These are phyloP conservation scores for Kernera saxatilis DNA, from an alignment of 345 rosid genomes.

Conservation along the genomic window DNA sequence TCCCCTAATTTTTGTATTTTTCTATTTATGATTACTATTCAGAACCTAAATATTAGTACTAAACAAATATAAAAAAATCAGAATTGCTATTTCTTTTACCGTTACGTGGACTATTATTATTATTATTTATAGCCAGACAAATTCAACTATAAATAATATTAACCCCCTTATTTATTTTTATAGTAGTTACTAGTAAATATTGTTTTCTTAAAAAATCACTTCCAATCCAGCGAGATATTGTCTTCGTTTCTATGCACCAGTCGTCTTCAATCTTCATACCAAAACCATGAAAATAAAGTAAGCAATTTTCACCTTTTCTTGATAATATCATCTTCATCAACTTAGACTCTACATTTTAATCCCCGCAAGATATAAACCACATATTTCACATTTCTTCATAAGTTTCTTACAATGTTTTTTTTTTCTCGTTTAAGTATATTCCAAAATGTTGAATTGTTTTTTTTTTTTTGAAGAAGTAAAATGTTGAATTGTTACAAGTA, in stretches of 20 bases:
- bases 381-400: too few relatives aligned
- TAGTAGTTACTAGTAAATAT: not conserved
- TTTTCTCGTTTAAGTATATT: too few relatives aligned
- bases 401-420: too few relatives aligned
- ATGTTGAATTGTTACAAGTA: too few relatives aligned
- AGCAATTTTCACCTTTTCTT: not conserved
- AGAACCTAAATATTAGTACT: not conserved
- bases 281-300: conserved; percentile 11
- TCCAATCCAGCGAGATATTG: not conserved
- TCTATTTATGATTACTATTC: not conserved
- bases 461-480: too few relatives aligned
- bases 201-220: not conserved
- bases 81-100: not conserved
- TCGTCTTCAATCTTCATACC: not conserved
- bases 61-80: not conserved
- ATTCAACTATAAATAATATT: not conserved
- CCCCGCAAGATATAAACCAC: too few relatives aligned
- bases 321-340: not conserved
- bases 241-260: not conserved
- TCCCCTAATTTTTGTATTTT: not conserved
- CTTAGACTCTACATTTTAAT: too few relatives aligned
- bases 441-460: too few relatives aligned
- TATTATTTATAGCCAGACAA: not conserved
- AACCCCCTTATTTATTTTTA: not conserved
- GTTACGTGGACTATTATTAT: not conserved